These are phyloP conservation scores for Evansstolkia leycettana DNA, from an alignment of 495 filamentous ascomycete species.

Conservation along the genomic window DNA sequence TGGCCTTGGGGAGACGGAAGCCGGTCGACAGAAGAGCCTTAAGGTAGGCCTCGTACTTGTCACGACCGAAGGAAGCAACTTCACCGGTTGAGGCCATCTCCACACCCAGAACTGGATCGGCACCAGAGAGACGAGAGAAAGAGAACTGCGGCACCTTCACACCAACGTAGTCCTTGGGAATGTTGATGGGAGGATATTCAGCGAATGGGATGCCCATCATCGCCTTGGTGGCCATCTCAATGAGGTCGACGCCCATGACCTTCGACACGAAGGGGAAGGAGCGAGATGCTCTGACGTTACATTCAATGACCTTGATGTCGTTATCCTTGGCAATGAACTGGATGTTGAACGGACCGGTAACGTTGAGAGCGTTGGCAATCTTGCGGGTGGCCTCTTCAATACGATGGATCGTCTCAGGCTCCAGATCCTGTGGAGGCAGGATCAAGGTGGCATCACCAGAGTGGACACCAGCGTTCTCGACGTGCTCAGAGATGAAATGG, in stretches of 20 bases:
- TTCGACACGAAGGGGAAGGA: conserved; percentile 99
- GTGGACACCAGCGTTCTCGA: conserved; percentile 96
- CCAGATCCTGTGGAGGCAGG: conserved; percentile 91
- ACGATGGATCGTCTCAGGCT: conserved; percentile 72
- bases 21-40: conserved; percentile 93
- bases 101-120: conserved; percentile 91
- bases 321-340: conserved; percentile 99
- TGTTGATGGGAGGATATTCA: conserved; percentile 64
- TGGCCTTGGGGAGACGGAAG: conserved; percentile 90
- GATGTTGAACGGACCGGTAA: conserved; percentile 96
- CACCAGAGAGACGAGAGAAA: conserved; percentile 91
- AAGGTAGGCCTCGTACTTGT: conserved; percentile 95
- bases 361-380: conserved; percentile 88
- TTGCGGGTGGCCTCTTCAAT: conserved; percentile 93
- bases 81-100: conserved; percentile 99
- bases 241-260: conserved; percentile 95
- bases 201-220: conserved; percentile 76
- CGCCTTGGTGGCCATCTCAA: conserved; percentile 97
- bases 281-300: conserved; percentile 90
- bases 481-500: conserved; percentile 93
- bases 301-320: conserved; percentile 99
- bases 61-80: conserved; percentile 88
- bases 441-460: conserved; percentile 95
- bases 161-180: conserved; percentile 76
- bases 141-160: conserved; percentile 99